Conservation (phyloP, 352 stramenopile species). For the Phytophthora hibernalis region DNA sequence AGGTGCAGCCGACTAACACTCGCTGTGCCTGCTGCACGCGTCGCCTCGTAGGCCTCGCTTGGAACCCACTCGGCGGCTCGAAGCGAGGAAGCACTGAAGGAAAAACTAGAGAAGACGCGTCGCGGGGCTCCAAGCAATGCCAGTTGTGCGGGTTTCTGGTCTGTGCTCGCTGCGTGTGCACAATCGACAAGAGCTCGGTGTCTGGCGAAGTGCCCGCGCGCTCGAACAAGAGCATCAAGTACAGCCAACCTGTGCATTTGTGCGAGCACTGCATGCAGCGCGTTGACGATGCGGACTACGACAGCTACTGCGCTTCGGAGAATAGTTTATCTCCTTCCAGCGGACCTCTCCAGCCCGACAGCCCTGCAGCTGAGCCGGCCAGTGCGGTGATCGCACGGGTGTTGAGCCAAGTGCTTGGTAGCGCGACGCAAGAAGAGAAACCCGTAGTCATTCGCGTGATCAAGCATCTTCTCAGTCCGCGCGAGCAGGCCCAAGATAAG, state of each 20-base stretch:
- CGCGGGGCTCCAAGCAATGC: conserved; percentile 53
- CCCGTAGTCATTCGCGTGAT: conserved; percentile 57
- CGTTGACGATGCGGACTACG: conserved; percentile 63
- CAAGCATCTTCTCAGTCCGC: conserved; percentile 53
- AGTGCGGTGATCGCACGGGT: conserved; percentile 44
- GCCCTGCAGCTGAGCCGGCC: conserved; percentile 21
- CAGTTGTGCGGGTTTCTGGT: conserved; percentile 69
- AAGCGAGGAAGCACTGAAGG: conserved; percentile 17
- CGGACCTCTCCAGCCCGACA: conserved; percentile 33
- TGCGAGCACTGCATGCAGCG: conserved; percentile 63
- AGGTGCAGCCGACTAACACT: conserved; percentile 39
- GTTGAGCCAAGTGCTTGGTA: conserved; percentile 51
- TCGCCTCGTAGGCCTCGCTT: conserved; percentile 29
- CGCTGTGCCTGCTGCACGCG: conserved; percentile 43
- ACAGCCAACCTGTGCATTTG: conserved; percentile 47
- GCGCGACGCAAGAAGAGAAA: conserved; percentile 43
- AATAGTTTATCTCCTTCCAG: conserved; percentile 27
- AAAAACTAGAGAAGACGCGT: conserved; percentile 12
- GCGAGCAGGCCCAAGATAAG: conserved; percentile 23
- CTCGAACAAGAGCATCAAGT: conserved; percentile 26
- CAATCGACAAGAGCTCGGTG: conserved; percentile 28
- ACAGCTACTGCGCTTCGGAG: conserved; percentile 40
- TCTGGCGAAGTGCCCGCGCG: conserved; percentile 11
- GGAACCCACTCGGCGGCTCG: conserved; percentile 27
- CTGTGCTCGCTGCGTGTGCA: conserved; percentile 57